Evolutionary conservation across 495 filamentous ascomycete species (phyloP).

Genomic region (Podospora anserina): DNA sequence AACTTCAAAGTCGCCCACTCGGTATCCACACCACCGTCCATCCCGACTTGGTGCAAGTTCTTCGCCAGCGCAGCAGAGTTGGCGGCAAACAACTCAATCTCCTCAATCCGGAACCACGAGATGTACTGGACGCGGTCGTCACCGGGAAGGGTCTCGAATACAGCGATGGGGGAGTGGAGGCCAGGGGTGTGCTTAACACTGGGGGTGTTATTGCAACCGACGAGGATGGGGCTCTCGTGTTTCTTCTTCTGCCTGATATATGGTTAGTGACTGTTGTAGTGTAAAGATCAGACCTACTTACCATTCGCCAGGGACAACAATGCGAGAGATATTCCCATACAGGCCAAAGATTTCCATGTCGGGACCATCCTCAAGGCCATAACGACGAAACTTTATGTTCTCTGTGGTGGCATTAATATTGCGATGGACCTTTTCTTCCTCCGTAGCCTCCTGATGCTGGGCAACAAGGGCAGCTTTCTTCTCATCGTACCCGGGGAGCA

Average conservation of each 20-base stretch:
- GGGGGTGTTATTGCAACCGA: neutral
- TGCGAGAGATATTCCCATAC: neutral
- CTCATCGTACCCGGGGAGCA: neutral
- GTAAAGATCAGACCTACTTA: neutral
- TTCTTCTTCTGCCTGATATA: neutral
- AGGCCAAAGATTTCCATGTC: neutral
- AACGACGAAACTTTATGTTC: neutral
- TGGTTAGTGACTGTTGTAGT: neutral
- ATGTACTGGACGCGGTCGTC: constrained; percentile 5
- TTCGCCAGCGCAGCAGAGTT: constrained; percentile 2
- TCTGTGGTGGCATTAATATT: neutral
- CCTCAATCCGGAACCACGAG: constrained; percentile 12
- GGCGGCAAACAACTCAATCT: constrained; percentile 14
- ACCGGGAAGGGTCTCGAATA: constrained; percentile 3
- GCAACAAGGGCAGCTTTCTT: neutral
- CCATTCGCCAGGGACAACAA: neutral
- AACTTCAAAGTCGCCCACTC: neutral
- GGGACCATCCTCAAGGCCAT: neutral
- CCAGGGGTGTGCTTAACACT: neutral
- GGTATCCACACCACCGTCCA: neutral
- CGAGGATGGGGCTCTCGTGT: neutral
- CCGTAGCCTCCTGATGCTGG: neutral
- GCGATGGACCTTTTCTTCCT: neutral
- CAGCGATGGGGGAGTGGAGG: neutral
- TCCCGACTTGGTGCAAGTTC: neutral